Conservation (phyloP, 106 monocot genomes). For the Dendrobium nobile region DNA sequence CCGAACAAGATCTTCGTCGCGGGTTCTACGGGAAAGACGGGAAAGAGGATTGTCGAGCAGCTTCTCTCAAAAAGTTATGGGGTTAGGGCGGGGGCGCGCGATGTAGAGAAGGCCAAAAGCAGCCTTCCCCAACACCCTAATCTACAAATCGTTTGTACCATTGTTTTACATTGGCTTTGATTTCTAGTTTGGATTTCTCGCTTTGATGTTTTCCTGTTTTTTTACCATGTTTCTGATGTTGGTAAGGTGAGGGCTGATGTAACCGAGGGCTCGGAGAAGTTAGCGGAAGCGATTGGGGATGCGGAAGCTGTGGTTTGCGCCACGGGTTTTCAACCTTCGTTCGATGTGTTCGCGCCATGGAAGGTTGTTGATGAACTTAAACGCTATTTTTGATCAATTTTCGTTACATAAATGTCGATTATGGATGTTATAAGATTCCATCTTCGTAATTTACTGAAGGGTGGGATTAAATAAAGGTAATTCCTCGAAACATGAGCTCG, state of each 20-base stretch:
- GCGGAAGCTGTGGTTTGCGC: slow-evolving; percentile 69
- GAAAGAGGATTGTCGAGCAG: slow-evolving; percentile 60
- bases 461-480: background rate
- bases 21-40: slow-evolving; percentile 66
- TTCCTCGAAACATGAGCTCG: background rate
- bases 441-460: background rate
- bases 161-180: background rate
- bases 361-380: slow-evolving; percentile 33
- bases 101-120: slow-evolving; percentile 38
- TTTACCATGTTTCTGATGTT: background rate
- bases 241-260: slow-evolving; percentile 48
- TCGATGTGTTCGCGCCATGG: slow-evolving; percentile 77
- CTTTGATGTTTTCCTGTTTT: background rate
- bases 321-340: slow-evolving; percentile 55
- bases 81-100: slow-evolving; percentile 52
- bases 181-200: background rate
- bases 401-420: background rate
- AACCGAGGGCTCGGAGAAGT: slow-evolving; percentile 37
- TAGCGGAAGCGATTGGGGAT: slow-evolving; percentile 47
- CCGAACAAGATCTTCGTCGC: slow-evolving; percentile 58
- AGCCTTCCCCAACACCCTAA: slow-evolving; percentile 39
- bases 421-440: background rate
- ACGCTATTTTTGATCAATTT: background rate
- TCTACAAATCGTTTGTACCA: slow-evolving; percentile 42
- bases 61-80: slow-evolving; percentile 45